Percentiles rank a stretch among this genome's conserved stretches.
phyloP scores from a whole-genome alignment of 257 asterid species.

The Solanum virginianum region DNA sequence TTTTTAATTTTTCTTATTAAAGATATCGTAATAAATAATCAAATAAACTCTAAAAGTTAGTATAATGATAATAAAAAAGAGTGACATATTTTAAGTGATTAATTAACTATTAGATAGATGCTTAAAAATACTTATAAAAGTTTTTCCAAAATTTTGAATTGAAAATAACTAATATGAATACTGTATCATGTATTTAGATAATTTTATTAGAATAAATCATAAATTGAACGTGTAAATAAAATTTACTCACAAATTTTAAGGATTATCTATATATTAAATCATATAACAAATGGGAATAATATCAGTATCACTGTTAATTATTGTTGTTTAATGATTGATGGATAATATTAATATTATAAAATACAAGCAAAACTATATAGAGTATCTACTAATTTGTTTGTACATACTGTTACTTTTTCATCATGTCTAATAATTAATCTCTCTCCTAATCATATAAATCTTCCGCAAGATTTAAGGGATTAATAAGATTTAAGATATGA shows the following conservation, averaged over 20 bases:
- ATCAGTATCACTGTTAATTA: background rate
- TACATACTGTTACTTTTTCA: background rate
- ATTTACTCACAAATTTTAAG: too few species aligned
- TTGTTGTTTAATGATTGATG: background rate
- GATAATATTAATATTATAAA: background rate
- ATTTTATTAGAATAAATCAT: fast-evolving
- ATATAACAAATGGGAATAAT: too few species aligned
- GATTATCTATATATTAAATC: too few species aligned
- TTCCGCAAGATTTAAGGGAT: background rate
- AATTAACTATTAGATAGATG: too few species aligned
- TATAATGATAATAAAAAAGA: too few species aligned
- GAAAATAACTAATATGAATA: too few species aligned
- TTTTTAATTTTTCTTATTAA: background rate
- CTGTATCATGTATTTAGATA: fast-evolving
- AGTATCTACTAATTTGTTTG: background rate
- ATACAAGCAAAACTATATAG: background rate
- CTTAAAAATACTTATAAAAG: too few species aligned
- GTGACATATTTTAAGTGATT: too few species aligned
- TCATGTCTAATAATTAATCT: background rate
- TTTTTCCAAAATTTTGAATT: too few species aligned
- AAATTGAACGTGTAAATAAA: fast-evolving
- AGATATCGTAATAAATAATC: background rate
- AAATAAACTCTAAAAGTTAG: background rate
- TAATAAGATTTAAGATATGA: background rate
- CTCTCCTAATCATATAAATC: background rate